Evolutionary conservation across 2,329 filamentous ascomycete genomes (phyloP).

Genomic region (Calycina marina): DNA sequence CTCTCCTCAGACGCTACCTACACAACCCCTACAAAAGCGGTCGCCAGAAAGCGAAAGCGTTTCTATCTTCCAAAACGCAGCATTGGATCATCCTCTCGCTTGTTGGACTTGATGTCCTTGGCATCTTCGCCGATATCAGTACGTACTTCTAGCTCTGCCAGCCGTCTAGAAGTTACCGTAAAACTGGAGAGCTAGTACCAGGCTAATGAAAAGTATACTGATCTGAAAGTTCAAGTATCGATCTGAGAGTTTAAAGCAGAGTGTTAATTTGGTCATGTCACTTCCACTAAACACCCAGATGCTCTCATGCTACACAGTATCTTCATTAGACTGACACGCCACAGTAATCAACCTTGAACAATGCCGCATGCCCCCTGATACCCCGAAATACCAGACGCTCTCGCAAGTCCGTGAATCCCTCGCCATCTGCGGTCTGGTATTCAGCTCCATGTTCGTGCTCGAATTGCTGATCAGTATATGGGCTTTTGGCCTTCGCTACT

Average conservation of each 20-base stretch:
- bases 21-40: constrained; percentile 5
- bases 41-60: constrained; percentile 10
- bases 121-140: constrained; percentile 35
- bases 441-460: constrained; percentile 49
- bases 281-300: neutral
- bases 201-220: no score
- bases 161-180: no score
- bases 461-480: constrained; percentile 45
- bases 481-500: constrained; percentile 37
- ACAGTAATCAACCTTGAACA: constrained; percentile 30
- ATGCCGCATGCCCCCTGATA: constrained; percentile 28
- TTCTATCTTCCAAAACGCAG: constrained; percentile 30
- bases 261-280: neutral
- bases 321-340: neutral
- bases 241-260: no score
- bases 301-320: neutral
- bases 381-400: no score
- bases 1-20: neutral
- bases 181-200: no score
- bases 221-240: no score
- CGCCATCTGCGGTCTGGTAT: constrained; percentile 37
- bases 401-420: constrained; percentile 32
- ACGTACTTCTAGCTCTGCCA: no score
- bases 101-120: constrained; percentile 33
- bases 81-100: constrained; percentile 35